Evolutionary conservation across 495 filamentous ascomycete genomes (phyloP).

Genomic region (Xylaria longipes): DNA sequence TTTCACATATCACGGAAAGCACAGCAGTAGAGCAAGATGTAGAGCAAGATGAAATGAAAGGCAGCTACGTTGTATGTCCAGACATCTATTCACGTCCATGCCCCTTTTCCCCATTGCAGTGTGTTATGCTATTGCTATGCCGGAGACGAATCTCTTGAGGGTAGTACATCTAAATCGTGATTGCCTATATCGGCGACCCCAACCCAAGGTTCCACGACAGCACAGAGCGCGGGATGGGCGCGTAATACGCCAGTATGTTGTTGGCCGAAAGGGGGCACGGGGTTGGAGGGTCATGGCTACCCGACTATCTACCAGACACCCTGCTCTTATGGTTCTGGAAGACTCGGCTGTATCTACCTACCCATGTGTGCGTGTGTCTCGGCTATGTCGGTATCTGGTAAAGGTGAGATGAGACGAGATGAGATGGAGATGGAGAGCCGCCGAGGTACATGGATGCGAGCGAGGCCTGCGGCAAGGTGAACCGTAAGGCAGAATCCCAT

Average conservation of each 20-base stretch:
- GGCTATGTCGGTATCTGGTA: constrained; percentile 12
- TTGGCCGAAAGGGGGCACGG: constrained; percentile 2
- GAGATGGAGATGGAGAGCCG: not conserved
- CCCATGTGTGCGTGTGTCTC: not conserved
- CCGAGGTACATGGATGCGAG: not conserved
- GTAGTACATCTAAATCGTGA: not conserved
- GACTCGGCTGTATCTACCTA: not conserved
- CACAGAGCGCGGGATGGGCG: not conserved
- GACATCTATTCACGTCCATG: not conserved
- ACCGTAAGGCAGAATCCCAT: constrained; percentile 11
- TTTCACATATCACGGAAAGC: not conserved
- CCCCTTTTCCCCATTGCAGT: not conserved
- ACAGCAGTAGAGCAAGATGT: not conserved
- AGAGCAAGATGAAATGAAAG: not conserved
- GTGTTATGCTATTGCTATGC: not conserved
- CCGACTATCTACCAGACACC: not conserved
- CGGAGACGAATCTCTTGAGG: not conserved
- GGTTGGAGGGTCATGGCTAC: not conserved
- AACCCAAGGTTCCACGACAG: constrained; percentile 14
- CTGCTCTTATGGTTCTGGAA: not conserved
- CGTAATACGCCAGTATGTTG: not conserved
- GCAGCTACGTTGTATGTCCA: not conserved
- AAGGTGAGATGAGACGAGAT: constrained; percentile 17
- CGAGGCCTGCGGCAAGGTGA: constrained; percentile 5
- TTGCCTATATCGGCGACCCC: constrained; percentile 10